phyloP scores from a whole-genome alignment of 1,284 basidiomycete genomes.

The Wallemia hederae region DNA sequence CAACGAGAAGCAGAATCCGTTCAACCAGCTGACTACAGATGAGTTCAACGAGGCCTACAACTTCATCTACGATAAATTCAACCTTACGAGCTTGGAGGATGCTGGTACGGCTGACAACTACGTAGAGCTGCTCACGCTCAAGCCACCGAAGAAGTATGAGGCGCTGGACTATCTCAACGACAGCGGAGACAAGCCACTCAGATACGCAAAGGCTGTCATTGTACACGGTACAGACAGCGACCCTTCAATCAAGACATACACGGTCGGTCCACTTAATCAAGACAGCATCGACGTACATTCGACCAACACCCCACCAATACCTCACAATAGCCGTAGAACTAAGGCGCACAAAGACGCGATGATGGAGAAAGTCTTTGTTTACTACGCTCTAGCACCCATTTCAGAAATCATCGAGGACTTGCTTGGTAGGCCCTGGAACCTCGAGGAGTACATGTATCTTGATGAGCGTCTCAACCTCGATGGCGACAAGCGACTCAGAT shows the following conservation, averaged over 20 bases:
- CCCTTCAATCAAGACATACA: not conserved
- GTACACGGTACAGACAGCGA: constrained; percentile 9
- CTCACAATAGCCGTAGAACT: not conserved
- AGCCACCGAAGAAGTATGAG: constrained; percentile 11
- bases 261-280: not conserved
- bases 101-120: constrained; percentile 13
- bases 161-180: constrained; percentile 11
- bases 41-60: not conserved
- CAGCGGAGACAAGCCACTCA: constrained; percentile 6
- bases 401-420: not conserved
- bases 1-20: not conserved
- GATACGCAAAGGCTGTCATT: constrained; percentile 11
- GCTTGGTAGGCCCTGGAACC: not conserved
- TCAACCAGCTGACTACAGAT: not conserved
- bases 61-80: constrained; percentile 8
- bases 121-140: constrained; percentile 12
- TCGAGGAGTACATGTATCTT: not conserved
- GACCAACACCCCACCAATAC: not conserved
- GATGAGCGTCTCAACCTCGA: not conserved
- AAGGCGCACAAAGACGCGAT: not conserved
- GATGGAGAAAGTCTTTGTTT: not conserved
- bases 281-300: not conserved
- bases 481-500: not conserved
- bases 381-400: not conserved
- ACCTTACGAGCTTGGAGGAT: constrained; percentile 12